These are phyloP conservation scores for Sarocladium kiliense DNA, from an alignment of 2,329 filamentous ascomycete species.

Conservation along the genomic window DNA sequence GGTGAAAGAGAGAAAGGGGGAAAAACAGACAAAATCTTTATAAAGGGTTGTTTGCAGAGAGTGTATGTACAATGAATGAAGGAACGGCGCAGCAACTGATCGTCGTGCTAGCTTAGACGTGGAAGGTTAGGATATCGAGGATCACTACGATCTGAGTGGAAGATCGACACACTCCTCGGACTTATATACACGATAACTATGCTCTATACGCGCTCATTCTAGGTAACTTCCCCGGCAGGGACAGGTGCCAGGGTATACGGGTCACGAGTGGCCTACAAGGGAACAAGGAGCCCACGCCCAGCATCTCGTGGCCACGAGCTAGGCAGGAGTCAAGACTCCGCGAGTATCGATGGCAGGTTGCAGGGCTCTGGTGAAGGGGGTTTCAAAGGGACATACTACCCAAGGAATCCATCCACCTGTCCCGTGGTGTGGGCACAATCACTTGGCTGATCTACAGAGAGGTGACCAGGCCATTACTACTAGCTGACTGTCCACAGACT, in stretches of 20 bases:
- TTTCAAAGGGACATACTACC: background rate
- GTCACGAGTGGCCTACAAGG: background rate
- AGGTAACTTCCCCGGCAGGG: too few relatives aligned
- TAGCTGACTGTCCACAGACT: too few relatives aligned
- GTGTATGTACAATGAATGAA: slow-evolving; percentile 1
- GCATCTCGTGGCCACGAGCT: background rate
- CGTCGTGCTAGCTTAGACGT: slow-evolving; percentile 6
- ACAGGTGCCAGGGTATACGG: background rate
- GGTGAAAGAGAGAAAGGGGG: background rate
- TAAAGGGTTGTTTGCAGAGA: background rate
- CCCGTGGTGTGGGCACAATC: background rate
- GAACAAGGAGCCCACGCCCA: background rate
- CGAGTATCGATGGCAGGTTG: background rate
- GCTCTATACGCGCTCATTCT: too few relatives aligned
- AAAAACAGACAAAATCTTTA: background rate
- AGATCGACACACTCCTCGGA: background rate
- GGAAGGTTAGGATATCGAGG: slow-evolving; percentile 2
- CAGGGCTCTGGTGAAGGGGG: background rate
- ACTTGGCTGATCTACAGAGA: too few relatives aligned
- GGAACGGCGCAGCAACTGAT: slow-evolving; percentile 7
- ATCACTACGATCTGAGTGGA: background rate
- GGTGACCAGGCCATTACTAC: too few relatives aligned
- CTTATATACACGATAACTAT: slow-evolving; percentile 9
- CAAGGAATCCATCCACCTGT: background rate
- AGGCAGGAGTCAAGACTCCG: background rate